phyloP scores from a whole-genome alignment of 2,329 filamentous ascomycete genomes.

The Xylaria sp. region DNA sequence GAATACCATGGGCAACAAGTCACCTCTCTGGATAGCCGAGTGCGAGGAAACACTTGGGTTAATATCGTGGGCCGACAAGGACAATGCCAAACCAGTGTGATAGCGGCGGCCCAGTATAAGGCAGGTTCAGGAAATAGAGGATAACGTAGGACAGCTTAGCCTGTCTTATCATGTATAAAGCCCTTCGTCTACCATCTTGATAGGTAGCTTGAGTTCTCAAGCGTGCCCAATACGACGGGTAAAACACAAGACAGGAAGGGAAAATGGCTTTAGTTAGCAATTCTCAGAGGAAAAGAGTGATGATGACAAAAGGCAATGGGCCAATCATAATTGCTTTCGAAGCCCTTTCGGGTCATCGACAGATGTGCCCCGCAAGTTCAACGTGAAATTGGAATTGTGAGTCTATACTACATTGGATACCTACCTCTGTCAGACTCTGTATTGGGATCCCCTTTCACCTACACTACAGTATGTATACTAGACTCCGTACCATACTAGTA shows the following conservation, averaged over 20 bases:
- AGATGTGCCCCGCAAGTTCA: not conserved
- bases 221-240: not conserved
- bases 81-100: not conserved
- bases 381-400: slow-evolving; percentile 2
- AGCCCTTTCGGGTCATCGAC: slow-evolving; percentile 18
- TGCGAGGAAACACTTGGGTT: not conserved
- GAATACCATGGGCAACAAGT: not conserved
- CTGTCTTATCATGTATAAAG: not conserved
- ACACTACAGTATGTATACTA: not conserved
- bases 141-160: slow-evolving; percentile 4
- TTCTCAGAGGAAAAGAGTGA: not conserved
- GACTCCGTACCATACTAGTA: too few relatives aligned
- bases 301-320: not conserved
- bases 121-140: not conserved
- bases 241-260: not conserved
- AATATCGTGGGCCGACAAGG: not conserved
- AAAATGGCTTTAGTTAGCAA: not conserved
- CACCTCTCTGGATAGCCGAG: not conserved
- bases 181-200: not conserved
- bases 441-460: not conserved
- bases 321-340: slow-evolving; percentile 17
- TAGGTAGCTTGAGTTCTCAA: not conserved
- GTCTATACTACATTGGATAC: not conserved
- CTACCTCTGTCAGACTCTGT: too few relatives aligned
- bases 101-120: not conserved